These are phyloP conservation scores for Talaromyces proteolyticus DNA, from an alignment of 495 filamentous ascomycete species.

Conservation along the genomic window DNA sequence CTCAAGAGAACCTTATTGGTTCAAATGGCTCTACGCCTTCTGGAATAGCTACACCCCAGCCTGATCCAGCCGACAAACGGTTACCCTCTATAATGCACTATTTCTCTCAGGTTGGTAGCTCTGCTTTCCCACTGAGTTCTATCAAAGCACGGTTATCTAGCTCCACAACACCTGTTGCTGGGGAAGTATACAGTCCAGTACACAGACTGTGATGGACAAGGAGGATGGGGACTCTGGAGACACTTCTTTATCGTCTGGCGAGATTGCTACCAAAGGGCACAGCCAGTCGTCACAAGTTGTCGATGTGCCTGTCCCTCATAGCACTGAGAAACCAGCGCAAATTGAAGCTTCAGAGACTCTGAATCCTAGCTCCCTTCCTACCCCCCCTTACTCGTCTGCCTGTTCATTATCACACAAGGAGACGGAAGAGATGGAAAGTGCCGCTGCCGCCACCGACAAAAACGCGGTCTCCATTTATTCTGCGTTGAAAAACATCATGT, in stretches of 20 bases:
- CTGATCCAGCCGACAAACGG: constrained; percentile 84
- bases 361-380: constrained; percentile 28
- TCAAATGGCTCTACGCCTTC: constrained; percentile 74
- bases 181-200: constrained; percentile 25
- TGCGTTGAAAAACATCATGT: constrained; percentile 38
- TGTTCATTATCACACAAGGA: constrained; percentile 39
- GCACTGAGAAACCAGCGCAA: constrained; percentile 12
- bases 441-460: constrained; percentile 26
- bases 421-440: constrained; percentile 30
- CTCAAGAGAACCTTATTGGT: constrained; percentile 64
- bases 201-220: constrained; percentile 10
- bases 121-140: constrained; percentile 46
- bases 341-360: constrained; percentile 17
- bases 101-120: constrained; percentile 94
- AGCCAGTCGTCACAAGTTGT: constrained; percentile 27
- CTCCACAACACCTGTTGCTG: constrained; percentile 34
- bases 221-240: constrained; percentile 14
- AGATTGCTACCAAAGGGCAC: constrained; percentile 35
- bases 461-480: constrained; percentile 31
- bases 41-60: constrained; percentile 80
- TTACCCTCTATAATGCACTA: constrained; percentile 87
- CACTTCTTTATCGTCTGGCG: constrained; percentile 26
- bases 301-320: constrained; percentile 13
- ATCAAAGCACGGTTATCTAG: constrained; percentile 39
- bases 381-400: constrained; percentile 34